Evolutionary conservation across 495 filamentous ascomycete genomes (phyloP).

Genomic region (Pyrenula aspistea): DNA sequence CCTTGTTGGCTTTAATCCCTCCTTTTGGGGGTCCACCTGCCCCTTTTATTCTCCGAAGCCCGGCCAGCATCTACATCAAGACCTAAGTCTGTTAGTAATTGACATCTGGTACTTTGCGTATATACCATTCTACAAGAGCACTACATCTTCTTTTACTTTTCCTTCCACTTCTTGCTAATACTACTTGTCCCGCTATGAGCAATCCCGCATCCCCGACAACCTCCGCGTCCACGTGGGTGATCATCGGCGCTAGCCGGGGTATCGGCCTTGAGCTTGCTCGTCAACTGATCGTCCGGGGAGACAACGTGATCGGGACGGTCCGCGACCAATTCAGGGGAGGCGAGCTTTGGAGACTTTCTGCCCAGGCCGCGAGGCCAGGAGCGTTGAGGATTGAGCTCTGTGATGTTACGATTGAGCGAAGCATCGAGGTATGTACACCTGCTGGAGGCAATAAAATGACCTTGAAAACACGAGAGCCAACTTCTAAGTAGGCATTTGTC

Average conservation of each 20-base stretch:
- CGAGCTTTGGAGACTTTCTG: slow-evolving; percentile 23
- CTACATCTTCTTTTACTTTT: no score
- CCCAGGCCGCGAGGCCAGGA: slow-evolving; percentile 20
- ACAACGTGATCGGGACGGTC: slow-evolving; percentile 40
- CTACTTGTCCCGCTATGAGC: no score
- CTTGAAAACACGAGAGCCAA: slow-evolving; percentile 3
- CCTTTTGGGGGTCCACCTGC: no score
- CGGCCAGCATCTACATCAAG: no score
- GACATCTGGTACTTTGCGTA: no score
- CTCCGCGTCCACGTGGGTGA: slow-evolving; percentile 43
- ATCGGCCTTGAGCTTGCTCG: slow-evolving; percentile 44
- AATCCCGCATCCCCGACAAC: no score
- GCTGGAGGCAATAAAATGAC: background rate
- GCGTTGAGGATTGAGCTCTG: slow-evolving; percentile 32
- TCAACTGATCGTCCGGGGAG: slow-evolving; percentile 31
- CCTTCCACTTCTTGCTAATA: no score
- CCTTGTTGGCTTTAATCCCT: no score
- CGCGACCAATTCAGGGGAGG: slow-evolving; percentile 28
- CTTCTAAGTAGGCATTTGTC: background rate
- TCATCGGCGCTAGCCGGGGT: slow-evolving; percentile 44
- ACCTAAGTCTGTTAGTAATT: no score
- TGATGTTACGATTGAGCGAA: slow-evolving; percentile 37
- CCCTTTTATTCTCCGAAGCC: no score
- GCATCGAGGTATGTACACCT: slow-evolving; percentile 28
- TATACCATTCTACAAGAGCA: no score